Conservation (phyloP, 306 rosid genomes). For the Cercis canadensis region DNA sequence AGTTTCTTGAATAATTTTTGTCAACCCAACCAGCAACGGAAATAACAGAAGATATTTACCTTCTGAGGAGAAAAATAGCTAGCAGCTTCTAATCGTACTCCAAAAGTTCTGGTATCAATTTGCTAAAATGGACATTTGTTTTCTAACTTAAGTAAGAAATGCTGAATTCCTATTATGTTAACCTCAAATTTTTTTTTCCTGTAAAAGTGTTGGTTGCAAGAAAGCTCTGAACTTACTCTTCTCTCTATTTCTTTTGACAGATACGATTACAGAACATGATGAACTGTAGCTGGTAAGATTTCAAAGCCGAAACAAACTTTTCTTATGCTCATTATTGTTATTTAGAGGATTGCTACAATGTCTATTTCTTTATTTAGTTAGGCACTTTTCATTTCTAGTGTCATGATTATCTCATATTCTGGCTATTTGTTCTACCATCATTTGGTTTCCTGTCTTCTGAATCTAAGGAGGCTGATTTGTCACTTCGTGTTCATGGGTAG, state of each 20-base stretch:
- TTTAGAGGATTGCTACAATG: no score
- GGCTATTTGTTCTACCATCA: background rate
- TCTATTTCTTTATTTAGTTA: no score
- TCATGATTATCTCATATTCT: no score
- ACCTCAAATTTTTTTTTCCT: constrained; percentile 1
- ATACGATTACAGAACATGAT: constrained; percentile 60
- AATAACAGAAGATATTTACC: constrained; percentile 5
- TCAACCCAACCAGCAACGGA: background rate
- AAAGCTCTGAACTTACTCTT: constrained; percentile 12
- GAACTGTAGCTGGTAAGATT: constrained; percentile 60
- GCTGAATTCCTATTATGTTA: constrained; percentile 10
- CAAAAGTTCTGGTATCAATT: constrained; percentile 19
- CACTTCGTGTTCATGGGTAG: no score
- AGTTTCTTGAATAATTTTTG: background rate
- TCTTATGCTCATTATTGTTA: constrained; percentile 1
- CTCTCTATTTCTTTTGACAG: constrained; percentile 54
- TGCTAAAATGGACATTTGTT: constrained; percentile 6
- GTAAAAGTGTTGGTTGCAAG: constrained; percentile 10
- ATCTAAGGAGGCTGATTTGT: no score
- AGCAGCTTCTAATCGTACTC: background rate
- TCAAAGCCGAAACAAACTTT: constrained; percentile 16
- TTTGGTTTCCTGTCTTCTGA: no score
- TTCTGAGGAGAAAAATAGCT: constrained; percentile 5
- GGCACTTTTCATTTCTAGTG: no score
- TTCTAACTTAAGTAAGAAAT: constrained; percentile 1